Conservation (phyloP, 768 basidiomycete genomes). For the Tylopilus sp. region DNA sequence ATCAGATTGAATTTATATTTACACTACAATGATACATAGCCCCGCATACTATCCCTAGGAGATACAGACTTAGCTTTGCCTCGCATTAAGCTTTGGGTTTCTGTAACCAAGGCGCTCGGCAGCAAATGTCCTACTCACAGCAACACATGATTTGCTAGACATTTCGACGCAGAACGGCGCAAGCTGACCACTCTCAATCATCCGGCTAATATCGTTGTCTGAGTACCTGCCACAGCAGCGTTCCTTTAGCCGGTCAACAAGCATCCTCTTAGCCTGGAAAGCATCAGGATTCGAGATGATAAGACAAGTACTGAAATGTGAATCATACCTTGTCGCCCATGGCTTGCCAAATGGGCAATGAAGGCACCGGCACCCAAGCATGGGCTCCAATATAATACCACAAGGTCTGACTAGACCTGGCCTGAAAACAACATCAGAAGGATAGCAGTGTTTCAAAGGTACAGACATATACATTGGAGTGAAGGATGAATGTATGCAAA, state of each 20-base stretch:
- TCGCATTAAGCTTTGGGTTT: not conserved
- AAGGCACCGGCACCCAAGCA: slow-evolving; percentile 36
- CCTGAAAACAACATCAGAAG: slow-evolving; percentile 26
- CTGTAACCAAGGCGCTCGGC: slow-evolving; percentile 16
- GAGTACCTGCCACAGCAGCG: slow-evolving; percentile 33
- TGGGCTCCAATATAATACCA: slow-evolving; percentile 56
- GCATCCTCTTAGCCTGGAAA: slow-evolving; percentile 30
- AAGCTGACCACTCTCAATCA: slow-evolving; percentile 41
- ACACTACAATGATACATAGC: not conserved
- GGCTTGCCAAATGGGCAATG: slow-evolving; percentile 38
- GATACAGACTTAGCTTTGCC: not conserved
- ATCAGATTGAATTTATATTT: not conserved
- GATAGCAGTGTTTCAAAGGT: not conserved
- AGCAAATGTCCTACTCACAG: slow-evolving; percentile 24
- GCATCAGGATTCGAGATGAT: not conserved
- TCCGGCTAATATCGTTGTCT: slow-evolving; percentile 33
- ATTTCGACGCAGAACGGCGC: slow-evolving; percentile 44
- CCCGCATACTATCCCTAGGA: no score
- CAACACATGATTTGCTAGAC: slow-evolving; percentile 18
- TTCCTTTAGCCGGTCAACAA: slow-evolving; percentile 34
- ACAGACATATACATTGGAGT: slow-evolving; percentile 30
- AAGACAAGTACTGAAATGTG: not conserved
- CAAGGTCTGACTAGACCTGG: slow-evolving; percentile 15
- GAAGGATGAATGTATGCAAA: slow-evolving; percentile 52
- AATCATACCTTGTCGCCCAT: slow-evolving; percentile 34